Evolutionary conservation across 176 grass and related monocot species (phyloP).

Genomic region (Juncus effusus): DNA sequence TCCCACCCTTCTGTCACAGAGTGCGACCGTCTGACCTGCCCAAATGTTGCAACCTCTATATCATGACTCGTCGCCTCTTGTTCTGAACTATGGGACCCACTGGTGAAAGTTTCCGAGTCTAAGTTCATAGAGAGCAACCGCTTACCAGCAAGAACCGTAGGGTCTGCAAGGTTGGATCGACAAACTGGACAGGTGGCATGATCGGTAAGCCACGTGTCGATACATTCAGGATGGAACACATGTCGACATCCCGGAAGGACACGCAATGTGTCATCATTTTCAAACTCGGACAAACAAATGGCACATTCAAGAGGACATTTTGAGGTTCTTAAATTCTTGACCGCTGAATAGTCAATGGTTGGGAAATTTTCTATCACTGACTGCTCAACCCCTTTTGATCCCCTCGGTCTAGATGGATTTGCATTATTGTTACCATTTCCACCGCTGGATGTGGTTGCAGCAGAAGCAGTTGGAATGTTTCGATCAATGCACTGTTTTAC

Average conservation of each 20-base stretch:
- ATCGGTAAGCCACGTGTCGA: slow-evolving; percentile 63
- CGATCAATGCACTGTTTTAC: not conserved
- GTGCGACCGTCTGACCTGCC: slow-evolving; percentile 38
- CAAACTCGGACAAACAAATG: slow-evolving; percentile 64
- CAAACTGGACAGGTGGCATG: slow-evolving; percentile 72
- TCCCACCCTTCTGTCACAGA: slow-evolving; percentile 50
- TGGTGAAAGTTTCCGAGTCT: not conserved
- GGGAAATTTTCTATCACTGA: slow-evolving; percentile 52
- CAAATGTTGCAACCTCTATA: slow-evolving; percentile 22
- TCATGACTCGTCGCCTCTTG: slow-evolving; percentile 25
- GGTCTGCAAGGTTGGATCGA: slow-evolving; percentile 47
- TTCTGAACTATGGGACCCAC: slow-evolving; percentile 10
- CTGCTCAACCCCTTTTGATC: slow-evolving; percentile 35
- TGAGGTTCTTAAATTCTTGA: slow-evolving; percentile 41
- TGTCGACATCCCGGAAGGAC: slow-evolving; percentile 65
- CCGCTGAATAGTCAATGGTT: slow-evolving; percentile 45
- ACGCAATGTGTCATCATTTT: slow-evolving; percentile 46
- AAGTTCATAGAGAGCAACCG: slow-evolving; percentile 16
- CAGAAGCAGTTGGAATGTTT: not conserved
- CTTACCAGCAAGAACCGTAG: not conserved
- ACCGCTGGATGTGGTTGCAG: not conserved
- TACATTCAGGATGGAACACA: slow-evolving; percentile 82
- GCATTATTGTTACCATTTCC: not conserved
- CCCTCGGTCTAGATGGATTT: slow-evolving; percentile 11
- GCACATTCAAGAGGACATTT: slow-evolving; percentile 58